Conservation (phyloP, 371 early-diverging fungal species). For the Mortierella sp. region DNA sequence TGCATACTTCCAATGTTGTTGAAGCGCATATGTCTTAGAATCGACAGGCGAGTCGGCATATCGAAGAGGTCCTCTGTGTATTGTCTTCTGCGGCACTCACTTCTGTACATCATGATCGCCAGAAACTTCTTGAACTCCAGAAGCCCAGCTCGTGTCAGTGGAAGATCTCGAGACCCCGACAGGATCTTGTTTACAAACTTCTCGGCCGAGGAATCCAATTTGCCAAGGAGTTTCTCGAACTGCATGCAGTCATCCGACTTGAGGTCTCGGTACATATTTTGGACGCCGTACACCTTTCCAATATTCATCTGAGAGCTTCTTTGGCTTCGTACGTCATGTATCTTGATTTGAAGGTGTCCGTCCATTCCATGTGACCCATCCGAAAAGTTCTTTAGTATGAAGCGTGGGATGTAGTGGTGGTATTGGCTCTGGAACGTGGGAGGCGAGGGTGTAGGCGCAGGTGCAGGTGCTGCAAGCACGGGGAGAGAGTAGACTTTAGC, state of each 20-base stretch:
- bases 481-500: too few relatives aligned
- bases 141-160: slow-evolving; percentile 21
- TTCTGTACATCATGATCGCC: slow-evolving; percentile 20
- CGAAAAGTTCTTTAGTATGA: slow-evolving; percentile 34
- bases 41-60: not conserved
- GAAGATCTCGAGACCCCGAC: not conserved
- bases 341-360: slow-evolving; percentile 13
- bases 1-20: slow-evolving; percentile 21
- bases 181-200: slow-evolving; percentile 16
- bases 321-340: slow-evolving; percentile 12
- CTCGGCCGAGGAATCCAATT: slow-evolving; percentile 12
- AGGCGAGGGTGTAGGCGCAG: not conserved
- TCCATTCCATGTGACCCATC: not conserved
- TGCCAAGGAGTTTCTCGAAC: slow-evolving; percentile 18
- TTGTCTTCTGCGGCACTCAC: slow-evolving; percentile 18
- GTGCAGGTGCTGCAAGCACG: too few relatives aligned
- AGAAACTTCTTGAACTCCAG: slow-evolving; percentile 29
- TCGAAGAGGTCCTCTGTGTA: slow-evolving; percentile 13
- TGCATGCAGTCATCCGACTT: slow-evolving; percentile 20
- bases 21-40: slow-evolving; percentile 16
- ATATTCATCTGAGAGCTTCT: slow-evolving; percentile 4
- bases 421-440: slow-evolving; percentile 5
- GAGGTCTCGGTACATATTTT: slow-evolving; percentile 37
- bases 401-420: slow-evolving; percentile 46
- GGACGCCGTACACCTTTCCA: slow-evolving; percentile 16